Evolutionary conservation across 2,329 filamentous ascomycete species (phyloP).

Genomic region (Fusarium sp.): DNA sequence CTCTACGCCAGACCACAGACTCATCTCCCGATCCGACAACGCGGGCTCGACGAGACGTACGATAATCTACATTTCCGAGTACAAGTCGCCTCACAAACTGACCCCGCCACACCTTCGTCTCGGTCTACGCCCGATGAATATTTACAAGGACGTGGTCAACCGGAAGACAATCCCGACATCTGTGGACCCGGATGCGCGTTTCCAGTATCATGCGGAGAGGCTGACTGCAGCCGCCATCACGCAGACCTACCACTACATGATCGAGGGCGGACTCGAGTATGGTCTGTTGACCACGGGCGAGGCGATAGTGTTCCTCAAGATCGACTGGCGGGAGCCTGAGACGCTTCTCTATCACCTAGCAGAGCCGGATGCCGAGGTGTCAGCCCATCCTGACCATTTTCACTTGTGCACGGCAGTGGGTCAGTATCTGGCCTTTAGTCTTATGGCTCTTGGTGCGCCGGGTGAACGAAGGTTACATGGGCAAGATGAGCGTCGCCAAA

Average conservation of each 20-base stretch:
- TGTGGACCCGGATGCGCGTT: constrained; percentile 42
- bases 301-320: no score
- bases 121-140: constrained; percentile 54
- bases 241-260: no score
- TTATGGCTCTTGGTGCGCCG: not conserved
- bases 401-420: not conserved
- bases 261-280: no score
- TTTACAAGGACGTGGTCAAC: constrained; percentile 50
- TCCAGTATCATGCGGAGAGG: not conserved
- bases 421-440: not conserved
- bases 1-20: constrained; percentile 2
- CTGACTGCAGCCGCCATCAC: no score
- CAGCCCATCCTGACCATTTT: not conserved
- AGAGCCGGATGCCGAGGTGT: no score
- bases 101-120: constrained; percentile 53
- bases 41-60: not conserved
- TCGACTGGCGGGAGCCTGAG: no score
- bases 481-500: not conserved
- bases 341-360: no score
- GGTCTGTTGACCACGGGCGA: no score
- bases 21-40: constrained; percentile 18
- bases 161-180: constrained; percentile 41
- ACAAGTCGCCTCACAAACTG: constrained; percentile 60
- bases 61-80: constrained; percentile 48
- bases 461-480: not conserved